Evolutionary conservation across 192 early-diverging fungal genomes (phyloP), one percentile per base, ranked within the genome.

Genomic region (Coemansia sp.): DNA sequence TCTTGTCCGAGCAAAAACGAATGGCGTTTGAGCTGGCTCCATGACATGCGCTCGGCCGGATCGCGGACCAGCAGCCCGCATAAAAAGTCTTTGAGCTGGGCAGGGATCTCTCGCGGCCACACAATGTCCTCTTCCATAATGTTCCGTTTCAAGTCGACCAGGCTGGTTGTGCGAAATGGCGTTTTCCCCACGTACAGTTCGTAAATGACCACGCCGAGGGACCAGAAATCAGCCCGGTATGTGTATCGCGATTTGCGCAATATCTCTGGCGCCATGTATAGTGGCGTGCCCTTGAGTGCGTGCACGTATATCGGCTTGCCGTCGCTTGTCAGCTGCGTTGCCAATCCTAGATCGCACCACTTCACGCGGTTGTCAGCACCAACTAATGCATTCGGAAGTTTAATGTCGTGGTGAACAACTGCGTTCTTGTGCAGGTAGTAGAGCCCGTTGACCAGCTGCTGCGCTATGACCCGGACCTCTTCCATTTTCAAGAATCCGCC

Each of bases 381-480:
- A 25, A 90, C 63, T 28, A 90, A 76, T 37, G 87, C 67, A 55
- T 90, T 88, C 53, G 84, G 85, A 53, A 73, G 64, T 57, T 89
- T 90, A 60, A 90, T 84, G 61, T 90, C 89, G 47, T 88, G 74
- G 76, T 90, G 89, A 51, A 90, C 87, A 3, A 90, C 85, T 17
- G 84, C 85, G 55, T 77, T 75, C 4, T 81, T 78, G 54, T 90
- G 89, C 66, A 89, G 60, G 58, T 89, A 87, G 28, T 60, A 58
- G 5, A 90, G 78, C 8, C 85, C 89, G 10, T 80, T 78, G 21
- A 90, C 73, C 5, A 84, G 75, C 78, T 89, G 82, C 56, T 67
- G 38, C 3, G 67, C 76, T 50, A 83, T 75, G 20, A 25, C 48
- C 55, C 75, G 63, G 28, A 79, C 73, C 15, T 78, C 66, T 61